phyloP scores from a whole-genome alignment of 2,329 filamentous ascomycete species.

The Beauveria asiatica region DNA sequence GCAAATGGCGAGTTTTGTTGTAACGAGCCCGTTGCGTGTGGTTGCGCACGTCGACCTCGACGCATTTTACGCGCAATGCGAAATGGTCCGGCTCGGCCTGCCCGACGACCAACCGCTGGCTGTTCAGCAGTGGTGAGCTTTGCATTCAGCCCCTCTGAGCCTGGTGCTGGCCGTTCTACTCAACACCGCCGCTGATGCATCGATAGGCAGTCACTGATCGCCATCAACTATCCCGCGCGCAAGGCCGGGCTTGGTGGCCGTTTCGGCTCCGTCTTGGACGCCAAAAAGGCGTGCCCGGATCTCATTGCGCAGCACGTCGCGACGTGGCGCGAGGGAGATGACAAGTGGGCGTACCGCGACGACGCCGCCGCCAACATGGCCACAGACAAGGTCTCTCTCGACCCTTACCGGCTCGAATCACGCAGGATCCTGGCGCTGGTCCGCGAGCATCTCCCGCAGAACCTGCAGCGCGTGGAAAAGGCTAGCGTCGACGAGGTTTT shows the following conservation, averaged over 20 bases:
- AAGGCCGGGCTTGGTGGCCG: conserved; percentile 63
- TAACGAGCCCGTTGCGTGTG: conserved; percentile 71
- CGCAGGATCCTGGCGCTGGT: conserved; percentile 72
- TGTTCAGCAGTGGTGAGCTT: conserved; percentile 75
- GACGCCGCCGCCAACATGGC: conserved; percentile 72
- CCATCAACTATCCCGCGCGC: conserved; percentile 89
- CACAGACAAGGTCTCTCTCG: conserved; percentile 87
- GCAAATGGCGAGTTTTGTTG: conserved; percentile 62
- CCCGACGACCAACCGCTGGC: conserved; percentile 73
- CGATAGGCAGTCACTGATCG: conserved; percentile 51
- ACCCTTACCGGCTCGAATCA: conserved; percentile 82
- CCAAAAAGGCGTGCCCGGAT: conserved; percentile 75
- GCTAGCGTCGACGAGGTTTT: conserved; percentile 95
- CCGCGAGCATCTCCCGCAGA: conserved; percentile 59
- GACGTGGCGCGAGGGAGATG: conserved; percentile 87
- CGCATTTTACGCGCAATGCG: conserved; percentile 95
- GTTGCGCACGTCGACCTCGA: conserved; percentile 92
- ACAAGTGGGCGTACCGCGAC: conserved; percentile 82
- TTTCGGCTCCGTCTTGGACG: conserved; percentile 72
- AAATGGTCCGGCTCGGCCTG: conserved; percentile 76
- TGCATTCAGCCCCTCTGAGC: too few relatives aligned
- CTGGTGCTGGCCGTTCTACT: too few relatives aligned
- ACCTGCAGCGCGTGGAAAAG: conserved; percentile 74
- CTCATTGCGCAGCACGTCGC: conserved; percentile 87
- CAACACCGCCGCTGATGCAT: neutral